phyloP scores from a whole-genome alignment of 441 rosid genomes.

The Syzygium malaccense region DNA sequence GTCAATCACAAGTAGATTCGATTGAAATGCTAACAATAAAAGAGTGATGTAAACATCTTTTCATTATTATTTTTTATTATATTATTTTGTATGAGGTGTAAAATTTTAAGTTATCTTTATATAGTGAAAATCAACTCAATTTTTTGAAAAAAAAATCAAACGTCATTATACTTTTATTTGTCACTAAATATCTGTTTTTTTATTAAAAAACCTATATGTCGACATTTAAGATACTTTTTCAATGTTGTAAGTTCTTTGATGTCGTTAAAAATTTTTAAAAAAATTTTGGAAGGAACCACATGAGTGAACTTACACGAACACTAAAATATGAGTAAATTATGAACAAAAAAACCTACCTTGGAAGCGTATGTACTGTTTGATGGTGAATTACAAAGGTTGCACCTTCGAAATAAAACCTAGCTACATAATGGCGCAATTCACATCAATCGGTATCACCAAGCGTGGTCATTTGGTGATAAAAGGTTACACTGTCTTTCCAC shows the following conservation, averaged over 20 bases:
- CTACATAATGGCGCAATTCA: not conserved
- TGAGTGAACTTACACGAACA: not conserved
- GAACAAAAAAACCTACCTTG: not conserved
- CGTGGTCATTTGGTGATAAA: not conserved
- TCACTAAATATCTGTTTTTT: not conserved
- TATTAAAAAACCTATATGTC: not conserved
- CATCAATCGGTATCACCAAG: not conserved
- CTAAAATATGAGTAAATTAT: too few relatives aligned
- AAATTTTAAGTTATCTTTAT: not conserved
- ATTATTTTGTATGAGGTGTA: not conserved
- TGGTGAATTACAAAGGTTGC: not conserved
- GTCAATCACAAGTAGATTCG: not conserved
- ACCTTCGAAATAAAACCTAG: not conserved
- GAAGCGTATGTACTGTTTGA: not conserved
- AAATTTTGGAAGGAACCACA: not conserved
- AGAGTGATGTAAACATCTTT: not conserved
- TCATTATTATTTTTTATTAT: not conserved
- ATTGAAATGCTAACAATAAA: not conserved
- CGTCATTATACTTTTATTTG: not conserved
- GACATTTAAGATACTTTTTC: not conserved
- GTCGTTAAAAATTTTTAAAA: not conserved
- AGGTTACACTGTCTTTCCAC: not conserved
- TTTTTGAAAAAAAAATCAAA: not conserved
- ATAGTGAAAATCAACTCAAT: not conserved
- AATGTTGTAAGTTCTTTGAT: not conserved